A percentile compares a stretch with the other conserved stretches of the same genome.
These are phyloP conservation scores for Backusella macrospora DNA, from an alignment of 192 early-diverging fungal species.

Conservation along the genomic window DNA sequence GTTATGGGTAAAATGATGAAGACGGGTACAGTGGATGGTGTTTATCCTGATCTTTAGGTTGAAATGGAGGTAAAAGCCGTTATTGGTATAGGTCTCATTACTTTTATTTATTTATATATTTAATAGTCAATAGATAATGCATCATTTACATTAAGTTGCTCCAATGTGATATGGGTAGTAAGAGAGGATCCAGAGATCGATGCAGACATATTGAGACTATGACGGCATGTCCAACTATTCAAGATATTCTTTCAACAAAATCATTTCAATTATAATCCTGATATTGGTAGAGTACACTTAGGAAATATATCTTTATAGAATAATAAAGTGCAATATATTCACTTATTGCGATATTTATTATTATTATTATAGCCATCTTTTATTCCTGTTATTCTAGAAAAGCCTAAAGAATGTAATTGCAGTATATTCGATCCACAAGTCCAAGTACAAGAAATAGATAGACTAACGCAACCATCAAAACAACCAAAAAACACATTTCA, in stretches of 20 bases:
- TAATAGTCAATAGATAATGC: constrained; percentile 52
- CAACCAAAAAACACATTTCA: no score
- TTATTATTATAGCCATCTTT: background rate
- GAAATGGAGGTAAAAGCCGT: constrained; percentile 36
- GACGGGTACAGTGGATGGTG: constrained; percentile 40
- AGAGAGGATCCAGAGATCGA: constrained; percentile 44
- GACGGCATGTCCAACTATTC: constrained; percentile 36
- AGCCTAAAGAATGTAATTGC: no score
- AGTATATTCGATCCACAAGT: no score
- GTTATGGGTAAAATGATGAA: constrained; percentile 46
- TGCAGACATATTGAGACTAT: constrained; percentile 31
- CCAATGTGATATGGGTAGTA: constrained; percentile 67
- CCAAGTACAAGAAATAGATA: no score
- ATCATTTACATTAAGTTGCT: constrained; percentile 62
- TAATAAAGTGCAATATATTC: no score
- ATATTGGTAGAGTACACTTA: no score
- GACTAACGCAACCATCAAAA: no score
- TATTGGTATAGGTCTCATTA: background rate
- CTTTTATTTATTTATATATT: background rate
- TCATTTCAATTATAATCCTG: constrained; percentile 40
- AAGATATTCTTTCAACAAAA: constrained; percentile 21
- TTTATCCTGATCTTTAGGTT: constrained; percentile 46
- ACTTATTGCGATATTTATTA: background rate
- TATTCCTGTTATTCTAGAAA: no score
- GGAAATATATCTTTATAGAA: background rate